A percentile compares a stretch with the other conserved stretches of the same genome.
These are phyloP conservation scores for Rhynchosporium agropyri DNA, from an alignment of 2,329 filamentous ascomycete genomes.

Conservation along the genomic window DNA sequence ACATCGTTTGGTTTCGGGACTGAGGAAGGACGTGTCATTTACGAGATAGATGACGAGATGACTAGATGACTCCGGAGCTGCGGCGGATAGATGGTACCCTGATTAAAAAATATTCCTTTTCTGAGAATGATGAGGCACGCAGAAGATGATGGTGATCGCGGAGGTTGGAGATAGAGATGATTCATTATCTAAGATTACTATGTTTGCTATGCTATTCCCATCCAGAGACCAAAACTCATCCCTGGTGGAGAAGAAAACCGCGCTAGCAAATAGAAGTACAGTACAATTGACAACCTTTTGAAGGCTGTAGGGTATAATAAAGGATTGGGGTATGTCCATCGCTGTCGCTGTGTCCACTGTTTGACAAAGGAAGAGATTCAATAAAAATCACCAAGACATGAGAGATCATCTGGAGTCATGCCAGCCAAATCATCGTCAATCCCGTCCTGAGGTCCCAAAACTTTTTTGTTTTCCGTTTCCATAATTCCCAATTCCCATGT, in stretches of 20 bases:
- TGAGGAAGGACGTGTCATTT: not conserved
- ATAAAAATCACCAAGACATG: slow-evolving; percentile 36
- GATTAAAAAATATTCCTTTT: not conserved
- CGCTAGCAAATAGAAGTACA: slow-evolving; percentile 9
- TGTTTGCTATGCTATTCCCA: slow-evolving; percentile 11
- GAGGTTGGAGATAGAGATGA: not conserved
- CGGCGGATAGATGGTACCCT: not conserved
- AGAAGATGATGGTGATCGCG: not conserved
- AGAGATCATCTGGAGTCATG: slow-evolving; percentile 34
- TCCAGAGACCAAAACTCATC: slow-evolving; percentile 15
- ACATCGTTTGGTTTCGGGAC: not conserved
- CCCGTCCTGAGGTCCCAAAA: slow-evolving; percentile 38
- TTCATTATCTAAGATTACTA: slow-evolving; percentile 1
- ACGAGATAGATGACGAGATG: not conserved
- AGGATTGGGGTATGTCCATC: slow-evolving; percentile 36
- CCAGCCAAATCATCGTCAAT: slow-evolving; percentile 32
- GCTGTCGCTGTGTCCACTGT: slow-evolving; percentile 31
- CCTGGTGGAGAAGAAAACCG: not conserved
- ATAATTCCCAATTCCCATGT: slow-evolving; percentile 6
- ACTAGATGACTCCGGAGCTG: not conserved
- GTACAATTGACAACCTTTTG: slow-evolving; percentile 15
- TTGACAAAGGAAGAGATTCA: slow-evolving; percentile 31
- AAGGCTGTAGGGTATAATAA: slow-evolving; percentile 31
- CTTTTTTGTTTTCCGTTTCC: slow-evolving; percentile 27
- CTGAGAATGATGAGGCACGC: not conserved